Percentiles rank a stretch among this genome's conserved stretches.
Conservation (phyloP, 108 stramenopile species). For the Nitzschia sp. region DNA sequence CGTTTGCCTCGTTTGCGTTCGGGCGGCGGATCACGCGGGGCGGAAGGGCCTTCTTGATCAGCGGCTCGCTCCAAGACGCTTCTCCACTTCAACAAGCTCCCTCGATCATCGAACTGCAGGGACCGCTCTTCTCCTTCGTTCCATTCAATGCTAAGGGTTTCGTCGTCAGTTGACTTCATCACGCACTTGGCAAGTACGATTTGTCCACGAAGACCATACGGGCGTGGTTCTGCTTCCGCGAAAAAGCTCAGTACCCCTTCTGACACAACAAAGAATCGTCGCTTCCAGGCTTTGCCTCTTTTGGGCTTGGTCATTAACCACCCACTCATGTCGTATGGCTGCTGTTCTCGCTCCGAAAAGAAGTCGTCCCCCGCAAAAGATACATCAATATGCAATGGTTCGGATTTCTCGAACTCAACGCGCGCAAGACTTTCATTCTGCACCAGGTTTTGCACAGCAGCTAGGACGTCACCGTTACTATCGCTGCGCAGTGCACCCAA, state of each 20-base stretch:
- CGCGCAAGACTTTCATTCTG: slow-evolving; percentile 50
- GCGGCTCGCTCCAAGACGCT: slow-evolving; percentile 23
- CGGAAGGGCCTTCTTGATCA: neutral
- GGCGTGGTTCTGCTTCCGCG: slow-evolving; percentile 58
- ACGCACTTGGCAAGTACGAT: slow-evolving; percentile 40
- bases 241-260: slow-evolving; percentile 61
- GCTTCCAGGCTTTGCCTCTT: slow-evolving; percentile 55
- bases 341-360: slow-evolving; percentile 26
- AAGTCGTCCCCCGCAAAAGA: slow-evolving; percentile 55
- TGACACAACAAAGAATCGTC: slow-evolving; percentile 61
- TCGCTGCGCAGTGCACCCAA: slow-evolving; percentile 57
- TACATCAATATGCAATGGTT: slow-evolving; percentile 44
- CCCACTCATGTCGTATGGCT: slow-evolving; percentile 20
- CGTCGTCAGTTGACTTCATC: slow-evolving; percentile 22
- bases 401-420: slow-evolving; percentile 23
- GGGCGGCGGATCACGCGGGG: neutral
- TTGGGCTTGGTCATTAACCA: slow-evolving; percentile 37
- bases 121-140: slow-evolving; percentile 31
- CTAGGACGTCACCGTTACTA: slow-evolving; percentile 57
- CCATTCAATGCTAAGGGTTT: slow-evolving; percentile 4
- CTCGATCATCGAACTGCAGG: slow-evolving; percentile 57
- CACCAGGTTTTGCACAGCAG: slow-evolving; percentile 60
- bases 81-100: slow-evolving; percentile 50
- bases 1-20: neutral
- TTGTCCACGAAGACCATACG: slow-evolving; percentile 58